Evolutionary conservation across 768 basidiomycete genomes (phyloP).

Genomic region (Trametes cingulata): DNA sequence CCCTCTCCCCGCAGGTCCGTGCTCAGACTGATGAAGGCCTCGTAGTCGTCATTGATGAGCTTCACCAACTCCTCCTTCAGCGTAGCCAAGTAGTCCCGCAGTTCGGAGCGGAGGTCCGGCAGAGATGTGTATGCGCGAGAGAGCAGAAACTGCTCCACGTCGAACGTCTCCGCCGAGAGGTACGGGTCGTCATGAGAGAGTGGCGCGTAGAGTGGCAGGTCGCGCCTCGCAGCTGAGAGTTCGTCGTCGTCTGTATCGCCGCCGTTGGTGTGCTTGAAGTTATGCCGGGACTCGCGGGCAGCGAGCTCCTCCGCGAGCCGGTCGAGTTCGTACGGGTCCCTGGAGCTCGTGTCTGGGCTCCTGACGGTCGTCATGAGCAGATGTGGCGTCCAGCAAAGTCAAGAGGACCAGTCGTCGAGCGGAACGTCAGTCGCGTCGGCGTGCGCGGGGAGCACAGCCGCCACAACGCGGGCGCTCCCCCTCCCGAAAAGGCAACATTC

Average conservation of each 20-base stretch:
- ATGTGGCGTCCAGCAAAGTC: background rate
- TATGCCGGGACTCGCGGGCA: conserved; percentile 14
- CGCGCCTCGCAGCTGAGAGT: conserved; percentile 31
- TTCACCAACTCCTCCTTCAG: conserved; percentile 93
- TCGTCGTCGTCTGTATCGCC: conserved; percentile 6
- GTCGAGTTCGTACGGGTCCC: conserved; percentile 68
- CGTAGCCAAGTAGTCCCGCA: conserved; percentile 79
- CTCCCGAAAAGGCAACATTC: too few species aligned
- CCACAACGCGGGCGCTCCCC: too few species aligned
- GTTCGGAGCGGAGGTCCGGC: conserved; percentile 82
- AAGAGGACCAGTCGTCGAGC: background rate
- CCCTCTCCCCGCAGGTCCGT: conserved; percentile 90
- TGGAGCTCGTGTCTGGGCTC: conserved; percentile 15
- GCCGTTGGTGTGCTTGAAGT: background rate
- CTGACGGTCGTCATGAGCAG: conserved; percentile 15
- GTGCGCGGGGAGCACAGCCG: too few species aligned
- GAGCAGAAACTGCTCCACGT: conserved; percentile 85
- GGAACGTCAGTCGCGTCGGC: too few species aligned
- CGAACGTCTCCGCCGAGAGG: conserved; percentile 67
- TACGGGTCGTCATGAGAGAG: conserved; percentile 80
- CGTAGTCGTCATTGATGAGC: conserved; percentile 97
- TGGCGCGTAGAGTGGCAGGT: conserved; percentile 66
- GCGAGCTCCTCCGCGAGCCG: conserved; percentile 71
- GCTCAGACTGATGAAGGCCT: conserved; percentile 94
- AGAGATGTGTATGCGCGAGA: conserved; percentile 84